Base-by-base conservation (phyloP, 2,329 filamentous ascomycete genomes). In the Pestalotiopsis sp. region DNA sequence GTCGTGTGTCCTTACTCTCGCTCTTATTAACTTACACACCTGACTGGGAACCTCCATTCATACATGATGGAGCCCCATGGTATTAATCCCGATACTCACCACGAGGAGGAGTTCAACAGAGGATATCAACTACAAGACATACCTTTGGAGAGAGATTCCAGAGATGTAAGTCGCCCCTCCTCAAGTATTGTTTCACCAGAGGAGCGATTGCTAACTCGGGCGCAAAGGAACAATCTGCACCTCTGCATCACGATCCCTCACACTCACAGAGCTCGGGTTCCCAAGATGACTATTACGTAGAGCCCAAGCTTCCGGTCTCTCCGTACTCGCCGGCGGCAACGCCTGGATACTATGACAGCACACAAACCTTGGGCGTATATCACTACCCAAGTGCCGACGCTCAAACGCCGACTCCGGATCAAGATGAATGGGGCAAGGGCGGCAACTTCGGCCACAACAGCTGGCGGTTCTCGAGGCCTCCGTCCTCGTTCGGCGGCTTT, bases 401-500 rank as follows among this genome's bases (percentile, higher is more conserved):
- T 20, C 45, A 52, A 9, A n/a, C 45, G 17, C 45, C 45, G 7
- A 52, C 45, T 2, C 45, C 45, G 45, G 45, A 52, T 52, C 17
- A 17, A 52, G 45, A 52, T n/a, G 45, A 52, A 20, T 52, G 45
- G 45, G 45, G 45, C 45, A 52, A 52, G 45, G 45, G 45, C 45
- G 45, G 45, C 45, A 52, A 20, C 17, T 52, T 80, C 17, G 81
- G 83, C 64, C 80, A 82, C 66, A 81, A 80, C 62, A 81, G 82
- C 67, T 84, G 83, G 72, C 79, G 78, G 69, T 82, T 81, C 68
- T 76, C 77, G 63, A 75, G 82, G 86, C 87, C 91, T 83, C 74
- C 87, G 83, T 87, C 87, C 1, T 81, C 83, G 20, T 76, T 83
- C 45, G 85, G 88, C 72, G 83, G 86, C 2, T 52, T 52, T n/a